A percentile compares a stretch with the other conserved stretches of the same genome.
Evolutionary conservation across 805 yeast species (phyloP).

Genomic region (Ogataea ramenticola): DNA sequence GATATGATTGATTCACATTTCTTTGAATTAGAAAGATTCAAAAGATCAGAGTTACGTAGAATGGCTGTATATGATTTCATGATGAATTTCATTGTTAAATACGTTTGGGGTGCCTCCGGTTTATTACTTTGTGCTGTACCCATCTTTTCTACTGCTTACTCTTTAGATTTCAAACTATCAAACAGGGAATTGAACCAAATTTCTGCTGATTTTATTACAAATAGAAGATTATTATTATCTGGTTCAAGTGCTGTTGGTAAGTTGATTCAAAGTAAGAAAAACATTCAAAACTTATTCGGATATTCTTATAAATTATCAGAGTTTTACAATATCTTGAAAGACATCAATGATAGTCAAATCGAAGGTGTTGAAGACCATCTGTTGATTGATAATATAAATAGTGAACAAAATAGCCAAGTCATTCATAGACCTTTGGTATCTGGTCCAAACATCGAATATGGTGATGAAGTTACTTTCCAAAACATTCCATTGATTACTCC

Average conservation of each 20-base stretch:
- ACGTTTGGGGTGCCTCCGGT: slow-evolving; percentile 96
- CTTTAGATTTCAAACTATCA: slow-evolving; percentile 37
- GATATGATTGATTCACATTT: slow-evolving; percentile 72
- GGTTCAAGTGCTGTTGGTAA: slow-evolving; percentile 88
- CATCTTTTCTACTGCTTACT: slow-evolving; percentile 43
- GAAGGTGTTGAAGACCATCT: not conserved
- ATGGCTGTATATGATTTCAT: slow-evolving; percentile 73
- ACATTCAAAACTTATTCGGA: slow-evolving; percentile 75
- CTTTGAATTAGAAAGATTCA: slow-evolving; percentile 72
- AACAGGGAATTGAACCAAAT: slow-evolving; percentile 26
- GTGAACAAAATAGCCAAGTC: not conserved
- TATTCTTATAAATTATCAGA: slow-evolving; percentile 69
- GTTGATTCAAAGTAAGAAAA: slow-evolving; percentile 77
- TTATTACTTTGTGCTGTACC: slow-evolving; percentile 83
- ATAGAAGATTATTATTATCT: slow-evolving; percentile 72
- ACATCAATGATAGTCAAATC: slow-evolving; percentile 26
- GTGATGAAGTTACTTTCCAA: slow-evolving; percentile 63
- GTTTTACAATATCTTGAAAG: slow-evolving; percentile 56
- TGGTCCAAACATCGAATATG: slow-evolving; percentile 31
- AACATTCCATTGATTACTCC: slow-evolving; percentile 84
- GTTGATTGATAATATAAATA: not conserved
- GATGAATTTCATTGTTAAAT: slow-evolving; percentile 83
- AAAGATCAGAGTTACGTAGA: slow-evolving; percentile 67
- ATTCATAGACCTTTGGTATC: slow-evolving; percentile 17
- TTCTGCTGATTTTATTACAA: slow-evolving; percentile 83